Conservation (phyloP, 2,329 filamentous ascomycete genomes). For the Pseudogymnoascus sp. region DNA sequence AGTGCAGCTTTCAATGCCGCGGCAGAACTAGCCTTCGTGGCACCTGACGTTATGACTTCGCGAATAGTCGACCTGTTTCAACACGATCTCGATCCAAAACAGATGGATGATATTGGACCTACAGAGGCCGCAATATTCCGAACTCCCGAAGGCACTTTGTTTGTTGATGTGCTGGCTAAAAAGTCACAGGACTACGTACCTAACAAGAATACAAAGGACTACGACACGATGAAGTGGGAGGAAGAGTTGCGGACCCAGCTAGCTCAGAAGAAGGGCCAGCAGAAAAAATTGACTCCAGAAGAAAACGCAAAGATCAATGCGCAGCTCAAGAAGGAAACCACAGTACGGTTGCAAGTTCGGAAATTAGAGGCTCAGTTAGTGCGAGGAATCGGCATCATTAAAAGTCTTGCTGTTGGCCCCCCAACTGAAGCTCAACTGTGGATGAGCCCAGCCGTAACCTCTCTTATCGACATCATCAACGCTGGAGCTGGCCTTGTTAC, state of each 20-base stretch:
- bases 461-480: conserved; percentile 66
- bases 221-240: conserved; percentile 95
- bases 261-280: conserved; percentile 85
- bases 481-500: conserved; percentile 76
- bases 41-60: conserved; percentile 73
- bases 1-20: conserved; percentile 75
- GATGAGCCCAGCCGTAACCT: conserved; percentile 74
- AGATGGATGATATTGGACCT: conserved; percentile 67
- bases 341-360: conserved; percentile 67
- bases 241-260: conserved; percentile 80
- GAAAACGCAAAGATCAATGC: conserved; percentile 86
- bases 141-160: conserved; percentile 79
- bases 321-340: conserved; percentile 79
- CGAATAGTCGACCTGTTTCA: conserved; percentile 67
- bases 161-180: conserved; percentile 83
- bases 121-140: conserved; percentile 90
- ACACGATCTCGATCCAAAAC: conserved; percentile 62
- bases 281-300: conserved; percentile 84
- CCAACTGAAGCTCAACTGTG: conserved; percentile 84
- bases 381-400: conserved; percentile 80
- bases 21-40: conserved; percentile 88
- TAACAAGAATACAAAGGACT: conserved; percentile 89
- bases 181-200: conserved; percentile 63
- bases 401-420: conserved; percentile 72
- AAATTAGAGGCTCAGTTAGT: conserved; percentile 63